Evolutionary conservation across 495 filamentous ascomycete genomes (phyloP).

Genomic region (Cercophora newfieldiana): DNA sequence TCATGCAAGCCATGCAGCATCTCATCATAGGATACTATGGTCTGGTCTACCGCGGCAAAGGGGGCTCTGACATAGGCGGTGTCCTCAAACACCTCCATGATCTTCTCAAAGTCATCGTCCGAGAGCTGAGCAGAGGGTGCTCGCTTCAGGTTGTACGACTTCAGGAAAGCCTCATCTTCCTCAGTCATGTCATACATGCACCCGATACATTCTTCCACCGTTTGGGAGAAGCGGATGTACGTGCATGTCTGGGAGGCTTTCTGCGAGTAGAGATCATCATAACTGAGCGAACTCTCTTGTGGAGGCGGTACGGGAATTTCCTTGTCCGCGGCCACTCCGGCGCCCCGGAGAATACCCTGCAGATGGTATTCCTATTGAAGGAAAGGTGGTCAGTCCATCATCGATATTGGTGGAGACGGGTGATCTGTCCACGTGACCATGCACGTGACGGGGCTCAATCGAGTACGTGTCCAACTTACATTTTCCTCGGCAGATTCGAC

Average conservation of each 20-base stretch:
- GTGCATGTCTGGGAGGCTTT: conserved; percentile 79
- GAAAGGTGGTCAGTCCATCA: conserved; percentile 28
- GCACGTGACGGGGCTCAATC: conserved; percentile 47
- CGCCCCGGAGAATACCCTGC: conserved; percentile 83
- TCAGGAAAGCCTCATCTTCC: conserved; percentile 84
- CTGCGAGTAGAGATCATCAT: conserved; percentile 83
- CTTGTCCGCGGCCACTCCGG: conserved; percentile 64
- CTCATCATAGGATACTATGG: conserved; percentile 75
- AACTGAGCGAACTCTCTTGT: conserved; percentile 74
- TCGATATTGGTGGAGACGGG: conserved; percentile 29
- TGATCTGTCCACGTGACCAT: conserved; percentile 49
- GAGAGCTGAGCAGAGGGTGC: conserved; percentile 64
- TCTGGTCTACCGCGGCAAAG: conserved; percentile 83
- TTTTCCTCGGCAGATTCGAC: conserved; percentile 96
- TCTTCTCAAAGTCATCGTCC: conserved; percentile 86
- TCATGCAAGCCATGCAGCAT: conserved; percentile 78
- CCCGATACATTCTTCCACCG: conserved; percentile 85
- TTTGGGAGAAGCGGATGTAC: conserved; percentile 97
- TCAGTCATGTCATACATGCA: conserved; percentile 89
- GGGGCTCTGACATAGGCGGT: conserved; percentile 78
- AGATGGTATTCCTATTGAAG: conserved; percentile 89
- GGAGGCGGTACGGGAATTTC: conserved; percentile 86
- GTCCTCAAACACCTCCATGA: conserved; percentile 94
- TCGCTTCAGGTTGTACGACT: conserved; percentile 76
- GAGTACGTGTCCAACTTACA: conserved; percentile 65